Base-by-base conservation (phyloP, 2,329 filamentous ascomycete species). In the Waltergamsia citrina region DNA sequence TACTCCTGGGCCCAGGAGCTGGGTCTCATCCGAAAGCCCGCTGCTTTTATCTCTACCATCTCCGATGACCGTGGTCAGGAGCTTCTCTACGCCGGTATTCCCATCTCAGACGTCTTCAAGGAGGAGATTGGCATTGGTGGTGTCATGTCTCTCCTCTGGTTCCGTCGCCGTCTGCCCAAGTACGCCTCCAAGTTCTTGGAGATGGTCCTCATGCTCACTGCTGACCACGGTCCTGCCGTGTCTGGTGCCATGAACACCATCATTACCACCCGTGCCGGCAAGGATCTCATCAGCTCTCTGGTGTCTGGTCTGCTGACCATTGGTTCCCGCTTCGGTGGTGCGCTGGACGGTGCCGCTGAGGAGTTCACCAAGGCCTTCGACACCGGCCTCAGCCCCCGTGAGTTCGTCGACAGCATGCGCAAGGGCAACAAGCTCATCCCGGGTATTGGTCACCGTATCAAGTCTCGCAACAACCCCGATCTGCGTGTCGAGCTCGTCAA, bases 201-300 rank as follows among this genome's bases (percentile, higher is more conserved):
- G 75, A 98, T 98, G 92, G 92, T 98, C 47, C 90, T 98, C 62
- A 98, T 98, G 92, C 79, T 98, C 57, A 98, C 92, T 57, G 92
- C 92, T 52, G 92, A 98, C 59, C 92, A 98, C 79, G 92, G 92
- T 66, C 92, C 92, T 35, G 92, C 92, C 51, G 92, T 98, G 51
- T 98, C 92, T 51, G 92, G 92, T 76, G 92, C 92, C 63, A 98
- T 98, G 92, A 98, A 98, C 81, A 98, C 92, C 60, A 98, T 98
- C 62, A 96, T 98, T 62, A 98, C 92, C 43, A 98, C 92, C 40
- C 85, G 92, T 84, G 92, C 92, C 43, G 92, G 92, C 62, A 98
- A 98, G 76, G 92, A 98, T 60, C 71, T 98, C 49, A 96, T 98
- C 71, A 88, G 81, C 52, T 84, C 92, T 31, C 76, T 98, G 43